phyloP scores from a whole-genome alignment of 148 eudicot genomes.

The Fagopyrum homotropicum region DNA sequence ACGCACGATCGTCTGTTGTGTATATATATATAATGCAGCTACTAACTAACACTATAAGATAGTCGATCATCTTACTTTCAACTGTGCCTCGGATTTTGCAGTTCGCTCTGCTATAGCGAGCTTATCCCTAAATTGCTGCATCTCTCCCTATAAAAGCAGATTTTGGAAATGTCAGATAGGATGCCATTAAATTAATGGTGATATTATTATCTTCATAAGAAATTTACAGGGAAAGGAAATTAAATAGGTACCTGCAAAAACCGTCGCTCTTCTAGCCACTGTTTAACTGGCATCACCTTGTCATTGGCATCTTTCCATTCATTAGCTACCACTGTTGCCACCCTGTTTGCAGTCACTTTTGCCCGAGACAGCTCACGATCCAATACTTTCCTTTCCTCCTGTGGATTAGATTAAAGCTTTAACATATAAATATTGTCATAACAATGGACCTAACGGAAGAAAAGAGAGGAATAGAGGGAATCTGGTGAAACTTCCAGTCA shows the following conservation, averaged over 20 bases:
- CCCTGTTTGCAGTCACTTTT: conserved; percentile 74
- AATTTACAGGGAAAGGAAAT: not conserved
- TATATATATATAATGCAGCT: not conserved
- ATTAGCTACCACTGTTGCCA: conserved; percentile 74
- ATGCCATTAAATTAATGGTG: not conserved
- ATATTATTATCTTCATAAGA: not conserved
- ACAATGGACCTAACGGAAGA: not conserved
- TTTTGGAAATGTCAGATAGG: not conserved
- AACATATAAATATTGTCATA: not conserved
- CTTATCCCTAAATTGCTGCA: conserved; percentile 70
- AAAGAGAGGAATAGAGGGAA: not conserved
- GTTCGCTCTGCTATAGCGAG: conserved; percentile 51
- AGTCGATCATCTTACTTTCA: conserved; percentile 36
- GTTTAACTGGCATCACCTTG: conserved; percentile 79
- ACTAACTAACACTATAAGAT: not conserved
- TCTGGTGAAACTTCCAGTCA: conserved; percentile 1
- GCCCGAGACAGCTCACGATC: conserved; percentile 78
- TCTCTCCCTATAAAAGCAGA: conserved; percentile 43
- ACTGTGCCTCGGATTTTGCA: conserved; percentile 61
- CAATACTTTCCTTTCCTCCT: conserved; percentile 78
- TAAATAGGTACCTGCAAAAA: conserved; percentile 45
- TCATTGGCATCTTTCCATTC: conserved; percentile 83
- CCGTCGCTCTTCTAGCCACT: conserved; percentile 79
- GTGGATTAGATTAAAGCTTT: conserved; percentile 8
- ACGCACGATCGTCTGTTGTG: too few relatives aligned